Base-by-base conservation (phyloP, 768 basidiomycete species). In the Tulasnella sp. region DNA sequence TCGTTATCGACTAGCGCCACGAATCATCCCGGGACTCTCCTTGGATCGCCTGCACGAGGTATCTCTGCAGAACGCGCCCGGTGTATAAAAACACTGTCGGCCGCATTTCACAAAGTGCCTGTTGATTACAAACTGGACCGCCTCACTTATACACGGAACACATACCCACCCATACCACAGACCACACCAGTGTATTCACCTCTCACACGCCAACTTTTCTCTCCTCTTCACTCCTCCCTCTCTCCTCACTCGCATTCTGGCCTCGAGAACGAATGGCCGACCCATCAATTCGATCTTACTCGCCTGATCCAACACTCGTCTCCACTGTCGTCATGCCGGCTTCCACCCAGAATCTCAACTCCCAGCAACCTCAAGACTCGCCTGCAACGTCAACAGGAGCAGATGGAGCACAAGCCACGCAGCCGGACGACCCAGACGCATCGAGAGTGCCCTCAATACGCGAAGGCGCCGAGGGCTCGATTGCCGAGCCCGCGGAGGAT, bases 101-200 rank as follows among this genome's bases (percentile, higher is more conserved):
- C 54, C 54, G 54, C 54, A 58, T 58, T 25, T 58, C 29, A 58
- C 54, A 22, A 45, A 45, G 15, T 31, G 54, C n/a, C 54, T 45
- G 54, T 58, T 58, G 54, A 58, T 58, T 31, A 58, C 54, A 58
- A n/a, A 22, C 71, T 45, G 69, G 69, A 45, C 70, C 70, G 39
- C 71, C 52, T 54, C 36, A 49, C 29, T 31, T 71, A 67, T 34
- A 77, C 70, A 52, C 39, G 39, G 42, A 64, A 49, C 54, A 34
- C 69, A 74, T 72, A 34, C 67, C 68, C 36, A 76, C 68, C 45
- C 37, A 72, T 42, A 36, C 34, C 31, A 31, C 29, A 11, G 36
- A 9, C 40, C 36, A 72, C 5, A 54, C 34, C 8, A 64, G 42
- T 22, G 42, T 29, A 77, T 71, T 36, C 52, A 39, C 45, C 42